Percentiles rank a stretch among this genome's conserved stretches.
Evolutionary conservation across 2,329 filamentous ascomycete genomes (phyloP).

Genomic region (Cercospora sesami): DNA sequence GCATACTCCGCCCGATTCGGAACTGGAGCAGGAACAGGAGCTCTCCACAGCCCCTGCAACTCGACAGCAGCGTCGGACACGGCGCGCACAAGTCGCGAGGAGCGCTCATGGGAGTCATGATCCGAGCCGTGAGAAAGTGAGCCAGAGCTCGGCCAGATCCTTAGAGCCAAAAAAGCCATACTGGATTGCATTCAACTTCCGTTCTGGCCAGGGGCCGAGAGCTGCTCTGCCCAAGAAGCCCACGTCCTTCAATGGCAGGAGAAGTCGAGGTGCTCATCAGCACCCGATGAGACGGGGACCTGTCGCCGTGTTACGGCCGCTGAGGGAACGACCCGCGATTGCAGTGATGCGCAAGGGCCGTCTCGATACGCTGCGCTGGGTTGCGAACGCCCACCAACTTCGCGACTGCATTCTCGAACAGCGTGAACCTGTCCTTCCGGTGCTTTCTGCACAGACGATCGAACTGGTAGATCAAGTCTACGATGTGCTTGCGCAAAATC

Average conservation of each 20-base stretch:
- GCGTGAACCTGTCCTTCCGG: neutral
- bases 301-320: neutral
- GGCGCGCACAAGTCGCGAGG: neutral
- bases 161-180: neutral
- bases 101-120: neutral
- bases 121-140: neutral
- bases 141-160: neutral
- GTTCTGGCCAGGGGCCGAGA: neutral
- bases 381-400: neutral
- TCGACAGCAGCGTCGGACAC: neutral
- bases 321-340: neutral
- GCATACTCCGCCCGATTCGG: neutral
- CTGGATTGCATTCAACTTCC: neutral
- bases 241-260: neutral
- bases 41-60: neutral
- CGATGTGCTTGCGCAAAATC: neutral
- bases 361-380: neutral
- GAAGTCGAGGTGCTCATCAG: neutral
- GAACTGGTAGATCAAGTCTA: conserved; percentile 5
- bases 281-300: neutral
- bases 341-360: neutral
- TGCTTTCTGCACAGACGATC: neutral
- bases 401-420: neutral
- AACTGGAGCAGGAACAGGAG: neutral
- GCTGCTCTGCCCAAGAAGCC: neutral